Evolutionary conservation across 495 filamentous ascomycete species (phyloP).

Genomic region (Daldinia bambusicola): DNA sequence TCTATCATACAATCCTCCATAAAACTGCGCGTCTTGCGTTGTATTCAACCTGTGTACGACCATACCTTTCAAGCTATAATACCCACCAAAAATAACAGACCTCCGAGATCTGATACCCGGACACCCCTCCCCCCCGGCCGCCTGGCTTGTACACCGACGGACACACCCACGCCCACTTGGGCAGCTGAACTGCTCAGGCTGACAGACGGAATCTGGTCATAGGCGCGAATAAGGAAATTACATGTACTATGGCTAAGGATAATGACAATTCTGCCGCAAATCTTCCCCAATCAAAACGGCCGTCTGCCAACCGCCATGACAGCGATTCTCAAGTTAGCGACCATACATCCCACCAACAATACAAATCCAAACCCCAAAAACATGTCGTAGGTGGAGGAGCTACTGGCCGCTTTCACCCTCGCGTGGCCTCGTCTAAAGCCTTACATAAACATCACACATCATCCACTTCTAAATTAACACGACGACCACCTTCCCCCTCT

Average conservation of each 20-base stretch:
- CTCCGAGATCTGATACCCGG: conserved; percentile 41
- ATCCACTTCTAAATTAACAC: conserved; percentile 54
- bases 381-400: conserved; percentile 58
- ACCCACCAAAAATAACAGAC: conserved; percentile 30
- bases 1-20: background rate
- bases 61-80: conserved; percentile 31
- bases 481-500: conserved; percentile 50
- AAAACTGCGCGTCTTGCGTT: background rate
- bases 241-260: conserved; percentile 40
- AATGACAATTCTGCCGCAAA: conserved; percentile 36
- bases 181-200: conserved; percentile 41
- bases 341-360: conserved; percentile 50
- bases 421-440: conserved; percentile 57
- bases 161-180: conserved; percentile 36
- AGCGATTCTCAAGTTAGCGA: conserved; percentile 50
- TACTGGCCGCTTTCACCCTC: conserved; percentile 51
- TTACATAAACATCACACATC: conserved; percentile 57
- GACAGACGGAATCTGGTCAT: conserved; percentile 32
- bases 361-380: conserved; percentile 55
- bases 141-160: conserved; percentile 41
- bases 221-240: conserved; percentile 35
- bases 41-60: conserved; percentile 29
- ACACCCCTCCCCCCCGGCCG: conserved; percentile 25
- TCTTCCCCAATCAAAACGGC: conserved; percentile 62
- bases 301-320: conserved; percentile 51